Base-by-base conservation (phyloP, 768 basidiomycete species). In the Dacryopinax spathularia region DNA sequence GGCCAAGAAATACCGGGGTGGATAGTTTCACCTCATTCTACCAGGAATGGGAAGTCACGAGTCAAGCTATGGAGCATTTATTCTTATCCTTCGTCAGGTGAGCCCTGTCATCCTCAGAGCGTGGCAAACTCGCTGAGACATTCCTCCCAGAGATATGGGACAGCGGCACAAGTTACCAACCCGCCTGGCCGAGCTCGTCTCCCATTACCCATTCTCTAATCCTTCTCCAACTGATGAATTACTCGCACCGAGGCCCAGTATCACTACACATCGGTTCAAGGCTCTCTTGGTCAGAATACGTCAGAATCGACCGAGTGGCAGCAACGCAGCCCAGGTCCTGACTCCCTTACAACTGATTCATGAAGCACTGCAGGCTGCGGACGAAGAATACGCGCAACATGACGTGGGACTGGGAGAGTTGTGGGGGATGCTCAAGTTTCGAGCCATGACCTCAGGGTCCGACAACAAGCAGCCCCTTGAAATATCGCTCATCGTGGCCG, bases 1-100 rank as follows among this genome's bases (percentile, higher is more conserved):
- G 72, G 13, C 48, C 13, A 10, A 13, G 29, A 27, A 6, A 13
- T 9, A 9, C 48, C 25, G 10, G 18, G 9, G 15, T 25, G 15
- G 31, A 9, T 10, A 56, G 25, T 18, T 56, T 56, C 48, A 18
- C 25, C 15, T 70, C 77, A 9, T 89, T 90, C 70, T 91, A 90
- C 70, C 75, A 77, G 2, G 78, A 85, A 33, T 91, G 89, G 89
- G 87, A 91, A 67, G 77, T 78, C 31, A 80, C 82, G 9, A 89
- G 87, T 33, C 77, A 87, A 22, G 80, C 86, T 39, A 69, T 90
- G 60, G 89, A 90, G 68, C 89, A 91, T 73, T 64, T 91, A 7
- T 88, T 90, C 74, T 76, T 91, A 63, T 79, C 85, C 18, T 78
- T 81, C 63, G 82, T 90, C 63, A 81, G 89, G 89, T 88, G 63